These are phyloP conservation scores for Isabelozyma rhagii DNA, from an alignment of 805 yeast genomes.

Conservation along the genomic window DNA sequence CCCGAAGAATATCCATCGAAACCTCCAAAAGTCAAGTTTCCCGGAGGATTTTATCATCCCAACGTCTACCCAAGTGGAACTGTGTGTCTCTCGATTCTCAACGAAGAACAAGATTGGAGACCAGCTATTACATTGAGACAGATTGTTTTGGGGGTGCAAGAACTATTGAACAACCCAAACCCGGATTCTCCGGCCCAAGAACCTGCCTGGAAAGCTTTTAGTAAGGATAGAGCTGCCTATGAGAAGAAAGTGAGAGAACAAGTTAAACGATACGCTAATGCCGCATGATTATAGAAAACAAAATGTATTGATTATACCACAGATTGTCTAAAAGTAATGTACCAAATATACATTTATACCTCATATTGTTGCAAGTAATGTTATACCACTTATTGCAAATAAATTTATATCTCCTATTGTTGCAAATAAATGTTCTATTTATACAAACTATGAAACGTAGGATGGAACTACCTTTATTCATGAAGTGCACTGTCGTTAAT, in stretches of 20 bases:
- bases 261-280: conserved; percentile 62
- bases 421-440: background rate
- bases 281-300: conserved; percentile 4
- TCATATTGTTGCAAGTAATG: background rate
- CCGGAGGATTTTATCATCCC: conserved; percentile 91
- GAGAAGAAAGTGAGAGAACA: conserved; percentile 79
- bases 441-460: background rate
- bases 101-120: conserved; percentile 97
- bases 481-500: conserved; percentile 31
- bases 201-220: conserved; percentile 89
- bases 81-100: conserved; percentile 85
- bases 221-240: conserved; percentile 64
- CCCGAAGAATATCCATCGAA: conserved; percentile 94
- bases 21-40: conserved; percentile 92
- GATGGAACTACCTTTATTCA: background rate
- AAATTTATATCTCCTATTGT: no score
- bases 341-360: no score
- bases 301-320: conserved; percentile 3
- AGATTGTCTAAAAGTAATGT: background rate
- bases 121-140: conserved; percentile 93
- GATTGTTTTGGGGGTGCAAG: conserved; percentile 88
- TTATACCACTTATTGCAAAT: no score
- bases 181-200: conserved; percentile 97
- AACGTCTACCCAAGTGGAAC: conserved; percentile 98
- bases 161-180: conserved; percentile 83